phyloP scores from a whole-genome alignment of 2,329 filamentous ascomycete species.

The Sclerotinia sclerotiorum region DNA sequence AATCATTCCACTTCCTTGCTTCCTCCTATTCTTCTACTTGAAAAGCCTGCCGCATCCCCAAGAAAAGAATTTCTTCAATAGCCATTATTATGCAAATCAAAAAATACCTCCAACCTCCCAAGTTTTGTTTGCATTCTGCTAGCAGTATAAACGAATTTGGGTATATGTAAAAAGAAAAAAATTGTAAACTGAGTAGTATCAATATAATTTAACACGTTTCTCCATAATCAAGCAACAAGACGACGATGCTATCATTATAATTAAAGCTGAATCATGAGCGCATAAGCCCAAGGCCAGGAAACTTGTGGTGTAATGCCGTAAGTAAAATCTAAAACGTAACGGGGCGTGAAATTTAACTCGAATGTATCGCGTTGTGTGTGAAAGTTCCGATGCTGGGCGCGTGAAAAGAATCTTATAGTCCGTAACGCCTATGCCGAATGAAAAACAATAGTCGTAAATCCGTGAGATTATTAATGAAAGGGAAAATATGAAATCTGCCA shows the following conservation, averaged over 20 bases:
- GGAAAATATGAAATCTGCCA: neutral
- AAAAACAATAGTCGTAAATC: conserved; percentile 38
- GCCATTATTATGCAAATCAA: conserved; percentile 16
- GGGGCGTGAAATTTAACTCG: conserved; percentile 29
- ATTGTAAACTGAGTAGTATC: conserved; percentile 18
- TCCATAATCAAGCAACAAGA: conserved; percentile 20
- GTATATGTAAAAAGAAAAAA: conserved; percentile 39
- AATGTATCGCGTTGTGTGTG: conserved; percentile 16
- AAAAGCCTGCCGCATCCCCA: conserved; percentile 18
- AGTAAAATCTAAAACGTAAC: conserved; percentile 34
- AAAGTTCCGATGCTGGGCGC: conserved; percentile 12
- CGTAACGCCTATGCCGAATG: conserved; percentile 36
- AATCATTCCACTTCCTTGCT: conserved; percentile 1
- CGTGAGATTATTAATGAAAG: conserved; percentile 30
- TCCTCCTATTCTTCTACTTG: neutral
- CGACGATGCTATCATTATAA: conserved; percentile 29
- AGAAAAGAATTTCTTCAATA: conserved; percentile 14
- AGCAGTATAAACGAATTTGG: conserved; percentile 38
- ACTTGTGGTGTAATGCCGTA: conserved; percentile 27
- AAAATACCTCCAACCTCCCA: conserved; percentile 11
- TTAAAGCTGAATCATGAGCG: conserved; percentile 29
- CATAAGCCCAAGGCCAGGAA: conserved; percentile 31
- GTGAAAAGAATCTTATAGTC: conserved; percentile 22
- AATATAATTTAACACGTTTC: conserved; percentile 23
- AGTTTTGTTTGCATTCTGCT: conserved; percentile 20